Evolutionary conservation across 2,329 filamentous ascomycete species (phyloP).

Genomic region (Drechmeria coniospora): DNA sequence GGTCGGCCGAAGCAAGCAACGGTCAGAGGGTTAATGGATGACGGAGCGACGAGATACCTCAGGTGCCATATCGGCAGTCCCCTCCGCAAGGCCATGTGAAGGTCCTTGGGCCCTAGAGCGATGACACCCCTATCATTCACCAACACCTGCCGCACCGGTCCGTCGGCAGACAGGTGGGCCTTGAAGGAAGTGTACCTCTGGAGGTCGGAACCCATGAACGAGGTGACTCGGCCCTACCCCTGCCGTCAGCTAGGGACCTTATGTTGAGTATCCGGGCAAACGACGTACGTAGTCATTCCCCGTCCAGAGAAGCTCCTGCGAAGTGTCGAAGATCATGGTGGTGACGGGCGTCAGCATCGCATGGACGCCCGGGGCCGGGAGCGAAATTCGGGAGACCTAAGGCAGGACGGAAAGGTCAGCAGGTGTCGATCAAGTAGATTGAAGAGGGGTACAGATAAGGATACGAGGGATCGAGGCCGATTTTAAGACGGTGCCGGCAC

Average conservation of each 20-base stretch:
- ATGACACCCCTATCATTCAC: conserved; percentile 86
- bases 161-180: conserved; percentile 58
- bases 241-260: conserved; percentile 10
- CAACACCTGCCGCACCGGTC: conserved; percentile 71
- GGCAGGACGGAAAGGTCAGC: no score
- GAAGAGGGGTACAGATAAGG: neutral
- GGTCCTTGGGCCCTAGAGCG: conserved; percentile 63
- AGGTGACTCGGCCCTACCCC: conserved; percentile 65
- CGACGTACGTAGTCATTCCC: conserved; percentile 71
- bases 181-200: conserved; percentile 84
- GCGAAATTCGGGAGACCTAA: conserved; percentile 68
- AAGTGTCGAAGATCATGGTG: conserved; percentile 76
- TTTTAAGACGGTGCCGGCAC: no score
- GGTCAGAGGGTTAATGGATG: no score
- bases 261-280: neutral
- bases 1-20: no score
- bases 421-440: no score
- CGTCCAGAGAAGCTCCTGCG: conserved; percentile 81
- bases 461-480: no score
- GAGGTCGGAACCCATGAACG: conserved; percentile 74
- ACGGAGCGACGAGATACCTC: conserved; percentile 37
- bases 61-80: conserved; percentile 84
- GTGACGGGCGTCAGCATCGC: conserved; percentile 56
- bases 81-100: conserved; percentile 77
- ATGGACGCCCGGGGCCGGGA: conserved; percentile 62